Evolutionary conservation across 2,329 filamentous ascomycete genomes (phyloP).

Genomic region (Paracoccidioides brasiliensis): DNA sequence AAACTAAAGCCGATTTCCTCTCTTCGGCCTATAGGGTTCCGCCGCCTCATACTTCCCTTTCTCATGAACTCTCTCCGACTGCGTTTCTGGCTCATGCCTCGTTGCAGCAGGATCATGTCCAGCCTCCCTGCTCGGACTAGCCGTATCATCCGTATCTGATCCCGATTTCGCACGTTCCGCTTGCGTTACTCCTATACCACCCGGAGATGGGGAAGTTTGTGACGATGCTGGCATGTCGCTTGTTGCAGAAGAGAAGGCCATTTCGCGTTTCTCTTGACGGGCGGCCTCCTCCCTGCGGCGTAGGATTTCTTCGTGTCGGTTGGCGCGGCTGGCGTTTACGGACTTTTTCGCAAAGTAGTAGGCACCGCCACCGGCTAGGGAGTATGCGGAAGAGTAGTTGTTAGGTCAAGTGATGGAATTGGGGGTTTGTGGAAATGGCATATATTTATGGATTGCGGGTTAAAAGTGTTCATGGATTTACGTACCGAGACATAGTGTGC

Average conservation of each 20-base stretch:
- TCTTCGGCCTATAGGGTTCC: slow-evolving; percentile 60
- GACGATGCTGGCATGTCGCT: background rate
- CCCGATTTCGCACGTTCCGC: slow-evolving; percentile 5
- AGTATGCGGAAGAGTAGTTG: background rate
- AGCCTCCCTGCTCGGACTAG: slow-evolving; percentile 59
- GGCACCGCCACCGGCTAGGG: slow-evolving; percentile 67
- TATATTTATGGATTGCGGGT: background rate
- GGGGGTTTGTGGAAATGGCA: background rate
- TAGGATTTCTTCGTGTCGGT: slow-evolving; percentile 50
- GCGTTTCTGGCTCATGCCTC: slow-evolving; percentile 61
- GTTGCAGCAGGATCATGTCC: slow-evolving; percentile 74
- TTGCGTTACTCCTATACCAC: background rate
- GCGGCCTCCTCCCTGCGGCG: slow-evolving; percentile 18
- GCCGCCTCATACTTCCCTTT: slow-evolving; percentile 85
- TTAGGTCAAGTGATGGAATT: background rate
- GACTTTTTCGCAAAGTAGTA: slow-evolving; percentile 93
- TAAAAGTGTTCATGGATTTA: slow-evolving; percentile 3
- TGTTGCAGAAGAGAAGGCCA: slow-evolving; percentile 9
- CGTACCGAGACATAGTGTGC: slow-evolving; percentile 69
- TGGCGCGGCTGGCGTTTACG: slow-evolving; percentile 79
- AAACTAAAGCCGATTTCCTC: slow-evolving; percentile 76
- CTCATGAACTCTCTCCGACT: slow-evolving; percentile 52
- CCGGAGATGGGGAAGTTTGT: slow-evolving; percentile 12
- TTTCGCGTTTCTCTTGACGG: slow-evolving; percentile 10
- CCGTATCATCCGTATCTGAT: slow-evolving; percentile 39